Conservation (phyloP, 2,329 filamentous ascomycete species). For the Cordyceps tenuipes region DNA sequence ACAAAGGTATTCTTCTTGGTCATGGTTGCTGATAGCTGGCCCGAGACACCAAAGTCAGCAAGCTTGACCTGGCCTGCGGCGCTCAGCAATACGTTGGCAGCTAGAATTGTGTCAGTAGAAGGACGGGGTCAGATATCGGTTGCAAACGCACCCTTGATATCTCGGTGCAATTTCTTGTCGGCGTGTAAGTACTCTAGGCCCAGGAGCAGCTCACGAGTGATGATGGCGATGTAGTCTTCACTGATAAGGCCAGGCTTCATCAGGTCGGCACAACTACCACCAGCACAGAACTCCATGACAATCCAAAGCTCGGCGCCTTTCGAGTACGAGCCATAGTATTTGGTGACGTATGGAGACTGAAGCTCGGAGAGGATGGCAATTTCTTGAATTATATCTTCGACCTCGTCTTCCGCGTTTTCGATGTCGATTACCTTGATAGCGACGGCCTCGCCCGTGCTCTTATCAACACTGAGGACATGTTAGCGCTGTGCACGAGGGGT, state of each 20-base stretch:
- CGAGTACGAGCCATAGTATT: conserved; percentile 94
- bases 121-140: neutral
- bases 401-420: conserved; percentile 97
- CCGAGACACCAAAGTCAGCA: conserved; percentile 94
- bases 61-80: conserved; percentile 93
- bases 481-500: conserved; percentile 6
- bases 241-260: conserved; percentile 88
- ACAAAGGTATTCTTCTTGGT: conserved; percentile 99
- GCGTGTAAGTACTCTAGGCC: conserved; percentile 88
- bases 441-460: conserved; percentile 83
- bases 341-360: conserved; percentile 91
- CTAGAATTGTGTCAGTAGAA: conserved; percentile 33
- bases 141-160: conserved; percentile 69
- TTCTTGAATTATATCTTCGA: conserved; percentile 98
- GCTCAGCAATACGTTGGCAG: conserved; percentile 84
- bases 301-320: conserved; percentile 98
- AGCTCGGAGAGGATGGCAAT: conserved; percentile 95
- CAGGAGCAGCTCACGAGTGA: conserved; percentile 79
- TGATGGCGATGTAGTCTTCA: conserved; percentile 96
- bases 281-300: conserved; percentile 98
- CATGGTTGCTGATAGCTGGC: conserved; percentile 94
- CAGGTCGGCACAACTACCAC: conserved; percentile 89
- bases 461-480: conserved; percentile 65
- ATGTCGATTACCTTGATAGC: conserved; percentile 99
- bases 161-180: conserved; percentile 92